Percentiles rank a stretch among this genome's conserved stretches.
These are phyloP conservation scores for Diaporthe destruens DNA, from an alignment of 2,329 filamentous ascomycete species.

Conservation along the genomic window DNA sequence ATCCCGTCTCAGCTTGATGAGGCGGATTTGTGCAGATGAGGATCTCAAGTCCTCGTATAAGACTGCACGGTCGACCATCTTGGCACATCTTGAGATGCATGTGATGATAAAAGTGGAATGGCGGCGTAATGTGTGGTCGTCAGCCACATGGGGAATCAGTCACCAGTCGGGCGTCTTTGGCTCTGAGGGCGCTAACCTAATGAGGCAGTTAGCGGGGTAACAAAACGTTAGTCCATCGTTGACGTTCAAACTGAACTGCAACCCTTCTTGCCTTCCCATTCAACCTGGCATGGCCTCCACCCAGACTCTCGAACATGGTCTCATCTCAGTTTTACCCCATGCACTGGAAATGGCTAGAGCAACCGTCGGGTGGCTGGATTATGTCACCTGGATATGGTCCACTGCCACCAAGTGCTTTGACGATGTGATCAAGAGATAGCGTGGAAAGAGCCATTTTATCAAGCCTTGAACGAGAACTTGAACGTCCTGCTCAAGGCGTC, in stretches of 20 bases:
- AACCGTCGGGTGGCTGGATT: too few species aligned
- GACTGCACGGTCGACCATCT: not conserved
- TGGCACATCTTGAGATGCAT: not conserved
- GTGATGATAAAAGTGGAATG: not conserved
- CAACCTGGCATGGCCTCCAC: too few species aligned
- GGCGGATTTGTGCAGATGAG: slow-evolving; percentile 22
- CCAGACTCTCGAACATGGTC: too few species aligned
- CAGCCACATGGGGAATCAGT: not conserved
- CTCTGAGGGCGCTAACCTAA: not conserved
- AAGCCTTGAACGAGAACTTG: too few species aligned
- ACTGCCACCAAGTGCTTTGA: too few species aligned
- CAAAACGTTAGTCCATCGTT: too few species aligned
- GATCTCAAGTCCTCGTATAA: slow-evolving; percentile 15
- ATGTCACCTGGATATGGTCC: too few species aligned
- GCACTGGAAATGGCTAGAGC: too few species aligned
- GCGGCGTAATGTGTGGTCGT: not conserved
- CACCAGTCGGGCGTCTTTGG: not conserved
- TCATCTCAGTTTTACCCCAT: too few species aligned
- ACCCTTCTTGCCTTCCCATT: too few species aligned
- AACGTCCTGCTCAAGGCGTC: not conserved
- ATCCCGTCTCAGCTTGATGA: slow-evolving; percentile 12
- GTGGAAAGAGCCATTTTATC: too few species aligned
- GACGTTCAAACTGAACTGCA: too few species aligned
- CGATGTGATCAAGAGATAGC: not conserved
- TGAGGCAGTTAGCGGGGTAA: slow-evolving; percentile 2